Base-by-base conservation (phyloP, 495 filamentous ascomycete genomes). In the Aspergillus panamensis region DNA sequence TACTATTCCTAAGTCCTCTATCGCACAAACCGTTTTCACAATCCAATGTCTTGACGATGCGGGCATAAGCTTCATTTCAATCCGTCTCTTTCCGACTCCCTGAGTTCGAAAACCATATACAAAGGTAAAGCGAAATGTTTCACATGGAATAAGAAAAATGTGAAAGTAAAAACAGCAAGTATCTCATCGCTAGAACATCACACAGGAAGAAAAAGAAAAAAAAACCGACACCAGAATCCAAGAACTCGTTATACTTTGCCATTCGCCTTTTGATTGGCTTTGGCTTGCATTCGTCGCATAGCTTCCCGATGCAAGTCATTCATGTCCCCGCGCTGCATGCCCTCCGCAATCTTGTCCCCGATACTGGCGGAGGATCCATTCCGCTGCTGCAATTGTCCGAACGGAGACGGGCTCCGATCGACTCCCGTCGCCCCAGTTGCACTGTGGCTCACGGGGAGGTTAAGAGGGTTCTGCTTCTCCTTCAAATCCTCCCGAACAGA, bases 231-330 rank as follows among this genome's bases (percentile, higher is more conserved):
- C 20, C n/a, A 45, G 53, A 35, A 35, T 3, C 16, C 48, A 49
- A 35, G 45, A 66, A 35, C 45, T 12, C 20, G 53, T 62, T 57
- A 63, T 50, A 42, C 52, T 13, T 12, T 49, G 21, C 55, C 58
- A 25, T 59, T 63, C 12, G 57, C 59, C 19, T 66, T 61, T 48
- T 77, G 76, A 65, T 85, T 89, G 3, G 87, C 88, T 17, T 76
- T 76, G 19, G 84, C 82, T 73, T 96, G 93, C 87, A 97, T 87
- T 68, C 79, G 83, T 62, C 90, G 77, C 81, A 97, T 80, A 1
- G 89, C 91, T 57, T 93, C 85, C 51, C 87, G 77, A 70, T 97
- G 93, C 40, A 86, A 77, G 43, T 90, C 88, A 35, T 87, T 75
- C 80, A 96, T 84, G 60, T 85, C 83, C 0, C 86, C 84, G 9